phyloP scores from a whole-genome alignment of 148 eudicot genomes.

The Silene latifolia region DNA sequence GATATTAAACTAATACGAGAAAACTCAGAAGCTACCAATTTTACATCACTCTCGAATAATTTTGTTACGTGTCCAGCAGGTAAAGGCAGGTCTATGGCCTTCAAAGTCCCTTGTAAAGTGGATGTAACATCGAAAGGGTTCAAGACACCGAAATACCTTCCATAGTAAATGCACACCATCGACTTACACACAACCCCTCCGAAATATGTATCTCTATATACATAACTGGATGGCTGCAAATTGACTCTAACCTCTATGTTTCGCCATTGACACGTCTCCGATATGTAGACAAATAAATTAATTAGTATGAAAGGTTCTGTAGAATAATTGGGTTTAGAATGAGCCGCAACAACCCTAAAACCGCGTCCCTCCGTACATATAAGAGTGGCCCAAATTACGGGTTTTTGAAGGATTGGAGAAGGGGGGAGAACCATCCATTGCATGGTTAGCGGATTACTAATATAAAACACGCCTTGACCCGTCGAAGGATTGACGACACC shows the following conservation, averaged over 20 bases:
- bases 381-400: no score
- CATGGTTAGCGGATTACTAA: constrained; percentile 6
- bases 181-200: constrained; percentile 2
- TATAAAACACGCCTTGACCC: not conserved
- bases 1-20: no score
- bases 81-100: not conserved
- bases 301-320: no score
- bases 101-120: not conserved
- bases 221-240: not conserved
- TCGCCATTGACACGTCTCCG: not conserved
- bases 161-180: not conserved
- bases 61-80: no score
- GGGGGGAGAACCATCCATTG: constrained; percentile 8
- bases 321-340: no score
- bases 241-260: not conserved
- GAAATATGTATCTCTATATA: not conserved
- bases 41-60: no score
- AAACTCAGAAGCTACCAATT: no score
- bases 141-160: not conserved
- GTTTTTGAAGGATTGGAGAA: no score
- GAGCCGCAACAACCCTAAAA: no score
- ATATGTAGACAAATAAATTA: no score
- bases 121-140: constrained; percentile 9
- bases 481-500: no score
- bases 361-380: no score